Conservation (phyloP, 371 early-diverging fungal species). For the Circinella umbellata region DNA sequence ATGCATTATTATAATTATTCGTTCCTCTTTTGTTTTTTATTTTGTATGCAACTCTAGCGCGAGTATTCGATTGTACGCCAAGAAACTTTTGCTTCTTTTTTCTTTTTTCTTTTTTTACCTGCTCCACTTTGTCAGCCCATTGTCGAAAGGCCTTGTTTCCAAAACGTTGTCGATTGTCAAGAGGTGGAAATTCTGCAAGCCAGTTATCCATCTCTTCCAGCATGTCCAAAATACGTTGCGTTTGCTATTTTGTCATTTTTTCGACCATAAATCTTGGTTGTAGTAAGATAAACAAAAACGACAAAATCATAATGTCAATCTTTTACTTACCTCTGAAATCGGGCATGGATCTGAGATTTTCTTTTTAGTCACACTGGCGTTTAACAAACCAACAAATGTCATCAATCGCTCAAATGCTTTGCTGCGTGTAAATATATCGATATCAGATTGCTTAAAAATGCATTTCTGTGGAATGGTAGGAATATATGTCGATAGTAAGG, state of each 20-base stretch:
- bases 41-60: too few species aligned
- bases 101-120: conserved; percentile 33
- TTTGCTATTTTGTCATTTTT: conserved; percentile 37
- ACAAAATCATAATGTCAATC: not conserved
- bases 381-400: conserved; percentile 75
- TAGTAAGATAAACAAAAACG: too few species aligned
- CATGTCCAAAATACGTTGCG: conserved; percentile 58
- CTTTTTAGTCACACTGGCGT: conserved; percentile 65
- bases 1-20: not conserved
- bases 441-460: conserved; percentile 60
- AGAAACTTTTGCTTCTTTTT: not conserved
- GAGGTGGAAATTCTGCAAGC: conserved; percentile 80
- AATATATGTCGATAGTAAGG: conserved; percentile 21
- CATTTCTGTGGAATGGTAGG: conserved; percentile 51
- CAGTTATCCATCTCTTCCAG: conserved; percentile 72
- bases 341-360: conserved; percentile 60
- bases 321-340: conserved; percentile 51
- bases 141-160: conserved; percentile 80
- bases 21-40: not conserved
- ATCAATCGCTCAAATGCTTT: conserved; percentile 73
- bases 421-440: conserved; percentile 60
- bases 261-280: too few species aligned
- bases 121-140: conserved; percentile 63
- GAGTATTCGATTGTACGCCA: not conserved
- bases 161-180: conserved; percentile 73